Conservation (phyloP, 2,329 filamentous ascomycete genomes). For the Aspergillus japonicus region DNA sequence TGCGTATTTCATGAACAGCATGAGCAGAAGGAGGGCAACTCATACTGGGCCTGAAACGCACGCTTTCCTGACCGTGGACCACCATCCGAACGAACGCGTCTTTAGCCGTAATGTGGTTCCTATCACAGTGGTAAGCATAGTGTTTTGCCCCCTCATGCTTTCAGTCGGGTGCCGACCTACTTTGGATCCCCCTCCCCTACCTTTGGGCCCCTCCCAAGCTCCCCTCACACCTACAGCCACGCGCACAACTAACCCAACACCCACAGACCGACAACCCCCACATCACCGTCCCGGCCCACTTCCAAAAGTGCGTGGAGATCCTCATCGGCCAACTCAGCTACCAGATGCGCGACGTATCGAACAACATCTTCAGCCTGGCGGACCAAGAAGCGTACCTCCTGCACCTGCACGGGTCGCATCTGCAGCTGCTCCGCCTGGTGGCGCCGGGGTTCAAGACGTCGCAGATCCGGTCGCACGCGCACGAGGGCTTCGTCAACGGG, state of each 20-base stretch:
- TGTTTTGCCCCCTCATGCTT: too few relatives aligned
- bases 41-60: neutral
- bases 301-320: conserved; percentile 27
- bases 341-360: conserved; percentile 18
- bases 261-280: conserved; percentile 18
- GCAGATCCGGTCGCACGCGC: conserved; percentile 21
- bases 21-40: neutral
- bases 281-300: conserved; percentile 15
- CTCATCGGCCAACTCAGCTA: conserved; percentile 27
- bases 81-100: conserved; percentile 8
- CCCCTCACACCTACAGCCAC: neutral
- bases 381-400: conserved; percentile 33
- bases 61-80: conserved; percentile 12
- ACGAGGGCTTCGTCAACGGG: neutral
- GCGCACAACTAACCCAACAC: neutral
- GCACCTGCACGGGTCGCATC: conserved; percentile 27
- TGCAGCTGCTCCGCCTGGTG: conserved; percentile 29
- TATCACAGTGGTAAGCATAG: conserved; percentile 20
- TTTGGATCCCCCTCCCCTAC: neutral
- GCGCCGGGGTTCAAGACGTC: conserved; percentile 31
- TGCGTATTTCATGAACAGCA: neutral
- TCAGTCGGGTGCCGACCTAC: too few relatives aligned
- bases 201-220: too few relatives aligned
- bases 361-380: conserved; percentile 23
- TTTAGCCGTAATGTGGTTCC: conserved; percentile 5